Conservation (phyloP, 208 protist genomes). For the Acanthamoeba triangularis region DNA sequence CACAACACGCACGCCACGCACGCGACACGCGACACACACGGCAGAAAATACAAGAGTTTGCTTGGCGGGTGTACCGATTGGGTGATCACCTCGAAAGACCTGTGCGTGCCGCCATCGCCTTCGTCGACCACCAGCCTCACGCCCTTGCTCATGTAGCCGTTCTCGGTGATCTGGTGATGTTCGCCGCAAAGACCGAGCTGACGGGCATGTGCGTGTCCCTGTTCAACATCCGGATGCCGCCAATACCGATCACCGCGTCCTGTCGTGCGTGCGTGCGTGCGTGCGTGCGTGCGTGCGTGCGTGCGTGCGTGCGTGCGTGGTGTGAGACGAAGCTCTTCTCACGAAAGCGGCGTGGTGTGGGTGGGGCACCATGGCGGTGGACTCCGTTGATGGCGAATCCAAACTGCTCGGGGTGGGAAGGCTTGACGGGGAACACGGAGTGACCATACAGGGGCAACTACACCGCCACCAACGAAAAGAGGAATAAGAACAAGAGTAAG, state of each 20-base stretch:
- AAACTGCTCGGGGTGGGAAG: constrained; percentile 47
- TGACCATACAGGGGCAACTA: constrained; percentile 37
- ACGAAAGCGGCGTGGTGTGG: background rate
- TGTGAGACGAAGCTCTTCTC: too few relatives aligned
- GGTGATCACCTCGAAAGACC: background rate
- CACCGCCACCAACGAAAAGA: background rate
- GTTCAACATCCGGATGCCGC: constrained; percentile 23
- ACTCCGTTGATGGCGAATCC: constrained; percentile 6
- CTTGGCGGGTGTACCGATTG: background rate
- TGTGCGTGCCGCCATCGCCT: background rate
- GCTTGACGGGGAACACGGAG: constrained; percentile 14
- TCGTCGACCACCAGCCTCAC: constrained; percentile 29
- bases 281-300: too few relatives aligned
- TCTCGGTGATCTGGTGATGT: constrained; percentile 41
- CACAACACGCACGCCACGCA: background rate
- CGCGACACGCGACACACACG: background rate
- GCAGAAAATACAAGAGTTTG: too few relatives aligned
- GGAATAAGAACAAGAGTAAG: background rate
- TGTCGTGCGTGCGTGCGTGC: background rate
- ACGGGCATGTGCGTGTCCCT: constrained; percentile 47
- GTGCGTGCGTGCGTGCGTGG: too few relatives aligned
- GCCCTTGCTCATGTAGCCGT: constrained; percentile 11
- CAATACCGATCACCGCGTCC: background rate
- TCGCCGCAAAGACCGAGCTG: constrained; percentile 8
- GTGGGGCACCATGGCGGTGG: background rate